These are phyloP conservation scores for Cryptococcus neoformans DNA, from an alignment of 1,284 basidiomycete species.

Conservation along the genomic window DNA sequence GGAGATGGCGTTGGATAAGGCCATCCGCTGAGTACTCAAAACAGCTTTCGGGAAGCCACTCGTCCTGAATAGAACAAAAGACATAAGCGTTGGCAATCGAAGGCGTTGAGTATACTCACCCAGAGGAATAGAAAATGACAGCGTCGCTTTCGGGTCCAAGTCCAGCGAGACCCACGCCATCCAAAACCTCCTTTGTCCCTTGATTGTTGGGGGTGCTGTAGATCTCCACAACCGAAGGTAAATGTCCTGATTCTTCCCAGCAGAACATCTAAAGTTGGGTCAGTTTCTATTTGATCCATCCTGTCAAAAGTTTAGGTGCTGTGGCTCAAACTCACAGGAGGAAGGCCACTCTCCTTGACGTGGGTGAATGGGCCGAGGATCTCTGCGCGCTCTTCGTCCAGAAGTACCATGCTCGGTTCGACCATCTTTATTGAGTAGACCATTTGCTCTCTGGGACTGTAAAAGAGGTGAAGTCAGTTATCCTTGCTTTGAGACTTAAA, in stretches of 20 bases:
- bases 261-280: constrained; percentile 11
- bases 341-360: constrained; percentile 9
- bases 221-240: constrained; percentile 6
- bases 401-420: constrained; percentile 24
- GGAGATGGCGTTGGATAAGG: constrained; percentile 32
- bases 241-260: constrained; percentile 10
- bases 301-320: background rate
- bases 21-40: constrained; percentile 39
- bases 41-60: constrained; percentile 41
- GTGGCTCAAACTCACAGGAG: constrained; percentile 5
- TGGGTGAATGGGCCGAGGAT: constrained; percentile 17
- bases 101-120: constrained; percentile 15
- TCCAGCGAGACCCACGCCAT: constrained; percentile 12
- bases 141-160: constrained; percentile 39
- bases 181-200: background rate
- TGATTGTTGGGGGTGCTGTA: constrained; percentile 5
- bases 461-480: background rate
- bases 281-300: background rate
- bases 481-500: no score
- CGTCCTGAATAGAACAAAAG: constrained; percentile 16
- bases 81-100: background rate
- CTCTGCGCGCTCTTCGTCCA: constrained; percentile 30
- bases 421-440: constrained; percentile 30
- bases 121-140: constrained; percentile 45
- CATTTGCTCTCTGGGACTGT: constrained; percentile 16